phyloP scores from a whole-genome alignment of 1,139 yeast species.

The Citeromyces siamensis region DNA sequence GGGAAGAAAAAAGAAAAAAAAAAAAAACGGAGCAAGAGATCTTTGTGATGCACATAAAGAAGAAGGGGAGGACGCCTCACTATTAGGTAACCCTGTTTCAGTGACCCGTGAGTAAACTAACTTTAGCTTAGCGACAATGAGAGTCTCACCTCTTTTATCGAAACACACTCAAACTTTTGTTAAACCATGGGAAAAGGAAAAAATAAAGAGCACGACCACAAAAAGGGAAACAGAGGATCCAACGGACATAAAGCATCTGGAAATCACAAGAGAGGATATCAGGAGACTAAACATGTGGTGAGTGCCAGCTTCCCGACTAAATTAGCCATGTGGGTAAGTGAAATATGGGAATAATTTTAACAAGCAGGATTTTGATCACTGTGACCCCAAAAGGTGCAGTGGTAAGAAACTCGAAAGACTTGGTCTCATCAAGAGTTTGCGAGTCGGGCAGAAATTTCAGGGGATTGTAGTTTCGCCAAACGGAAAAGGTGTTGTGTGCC shows the following conservation, averaged over 20 bases:
- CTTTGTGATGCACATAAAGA: too few relatives aligned
- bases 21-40: too few relatives aligned
- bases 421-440: constrained; percentile 65
- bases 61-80: too few relatives aligned
- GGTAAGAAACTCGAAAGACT: constrained; percentile 88
- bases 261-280: constrained; percentile 38
- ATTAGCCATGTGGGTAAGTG: constrained; percentile 64
- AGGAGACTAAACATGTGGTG: constrained; percentile 22
- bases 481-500: constrained; percentile 86
- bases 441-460: constrained; percentile 84
- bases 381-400: constrained; percentile 96
- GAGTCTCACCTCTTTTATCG: too few relatives aligned
- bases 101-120: too few relatives aligned
- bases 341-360: background rate
- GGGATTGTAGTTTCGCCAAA: constrained; percentile 93
- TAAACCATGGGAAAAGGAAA: constrained; percentile 54
- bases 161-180: too few relatives aligned
- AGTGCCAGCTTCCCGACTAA: constrained; percentile 46
- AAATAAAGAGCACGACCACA: constrained; percentile 37
- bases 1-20: too few relatives aligned
- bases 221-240: constrained; percentile 27
- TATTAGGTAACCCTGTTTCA: too few relatives aligned
- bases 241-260: constrained; percentile 49
- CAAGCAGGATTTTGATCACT: constrained; percentile 73
- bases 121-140: too few relatives aligned